phyloP scores from a whole-genome alignment of 2,329 filamentous ascomycete genomes.

The Alternaria panax region DNA sequence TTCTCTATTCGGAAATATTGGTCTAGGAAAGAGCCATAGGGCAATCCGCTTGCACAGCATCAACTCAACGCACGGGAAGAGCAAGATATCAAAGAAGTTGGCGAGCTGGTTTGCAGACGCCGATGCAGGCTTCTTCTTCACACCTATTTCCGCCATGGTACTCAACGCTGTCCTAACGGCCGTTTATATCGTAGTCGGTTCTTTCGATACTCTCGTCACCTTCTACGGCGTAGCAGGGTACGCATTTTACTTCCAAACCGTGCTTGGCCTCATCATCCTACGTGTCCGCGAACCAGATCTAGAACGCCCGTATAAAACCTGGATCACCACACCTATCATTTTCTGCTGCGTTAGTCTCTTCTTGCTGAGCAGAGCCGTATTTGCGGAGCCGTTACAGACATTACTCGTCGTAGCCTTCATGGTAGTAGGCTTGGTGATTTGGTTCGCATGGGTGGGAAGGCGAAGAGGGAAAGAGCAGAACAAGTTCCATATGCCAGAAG shows the following conservation, averaged over 20 bases:
- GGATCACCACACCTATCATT: slow-evolving; percentile 96
- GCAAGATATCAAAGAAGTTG: slow-evolving; percentile 32
- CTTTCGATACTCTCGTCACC: slow-evolving; percentile 89
- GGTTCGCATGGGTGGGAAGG: slow-evolving; percentile 82
- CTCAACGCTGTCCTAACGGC: slow-evolving; percentile 79
- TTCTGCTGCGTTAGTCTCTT: slow-evolving; percentile 99
- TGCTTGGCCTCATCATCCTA: slow-evolving; percentile 89
- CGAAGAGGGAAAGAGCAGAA: slow-evolving; percentile 35
- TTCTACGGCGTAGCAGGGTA: slow-evolving; percentile 98
- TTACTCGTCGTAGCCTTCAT: slow-evolving; percentile 87
- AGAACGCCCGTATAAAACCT: slow-evolving; percentile 91
- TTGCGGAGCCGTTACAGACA: slow-evolving; percentile 90
- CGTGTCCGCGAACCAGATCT: slow-evolving; percentile 85
- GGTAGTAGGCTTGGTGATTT: slow-evolving; percentile 81
- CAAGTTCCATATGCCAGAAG: slow-evolving; percentile 33
- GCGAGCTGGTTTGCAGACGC: slow-evolving; percentile 56
- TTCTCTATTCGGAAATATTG: slow-evolving; percentile 80
- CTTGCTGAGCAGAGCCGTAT: slow-evolving; percentile 84
- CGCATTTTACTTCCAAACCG: slow-evolving; percentile 95
- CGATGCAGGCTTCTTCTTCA: slow-evolving; percentile 86
- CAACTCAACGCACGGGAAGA: slow-evolving; percentile 28
- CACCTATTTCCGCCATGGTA: slow-evolving; percentile 88
- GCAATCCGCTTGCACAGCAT: slow-evolving; percentile 45
- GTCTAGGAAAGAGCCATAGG: slow-evolving; percentile 62
- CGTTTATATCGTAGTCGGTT: slow-evolving; percentile 82